Base-by-base conservation (phyloP, 2,329 filamentous ascomycete species). In the Sclerotinia glacialis region DNA sequence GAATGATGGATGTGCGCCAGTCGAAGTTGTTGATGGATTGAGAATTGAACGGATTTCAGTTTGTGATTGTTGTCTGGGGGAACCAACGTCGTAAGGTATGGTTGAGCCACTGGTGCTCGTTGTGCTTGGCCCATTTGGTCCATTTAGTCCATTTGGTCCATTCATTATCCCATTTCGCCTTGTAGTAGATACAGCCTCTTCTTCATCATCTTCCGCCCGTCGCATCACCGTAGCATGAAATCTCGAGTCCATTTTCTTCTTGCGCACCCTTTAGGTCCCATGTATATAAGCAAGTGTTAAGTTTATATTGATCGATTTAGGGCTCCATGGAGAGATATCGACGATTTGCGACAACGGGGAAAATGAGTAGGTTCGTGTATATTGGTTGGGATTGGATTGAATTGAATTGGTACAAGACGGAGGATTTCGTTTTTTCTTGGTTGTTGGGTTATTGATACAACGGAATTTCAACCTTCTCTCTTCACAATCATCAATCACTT, bases 191-290 rank as follows among this genome's bases (percentile, higher is more conserved):
- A 16, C 53, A 53, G 37, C 60, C 46, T 58, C 52, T 52, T 55
- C 53, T 31, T 58, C 46, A n/a, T 67, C 72, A 28, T 74, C 72
- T 34, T 73, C 69, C 37, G 70, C 67, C 64, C 72, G 71, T 69
- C 74, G 73, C 74, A 76, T 74, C 68, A 75, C 74, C 16, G 73
- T 74, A 54, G 71, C 68, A 64, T 73, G 73, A 69, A 71, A 76
- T 65, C 70, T 71, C 66, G 72, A 73, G 64, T 74, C 72, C 73
- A 71, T 74, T 54, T 52, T 50, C 16, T 49, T n/a, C 26, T 52
- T 71, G 66, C 69, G 68, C 69, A 67, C 66, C 55, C 58, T 58
- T 56, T 40, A 66, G 67, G 63, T 61, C 62, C 61, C 65, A 70
- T 63, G 65, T 71, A 61, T 42, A 40, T 18, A 26, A 54, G 21